Evolutionary conservation across 2,329 filamentous ascomycete genomes (phyloP).

Genomic region (Ceratocystis colombiana): DNA sequence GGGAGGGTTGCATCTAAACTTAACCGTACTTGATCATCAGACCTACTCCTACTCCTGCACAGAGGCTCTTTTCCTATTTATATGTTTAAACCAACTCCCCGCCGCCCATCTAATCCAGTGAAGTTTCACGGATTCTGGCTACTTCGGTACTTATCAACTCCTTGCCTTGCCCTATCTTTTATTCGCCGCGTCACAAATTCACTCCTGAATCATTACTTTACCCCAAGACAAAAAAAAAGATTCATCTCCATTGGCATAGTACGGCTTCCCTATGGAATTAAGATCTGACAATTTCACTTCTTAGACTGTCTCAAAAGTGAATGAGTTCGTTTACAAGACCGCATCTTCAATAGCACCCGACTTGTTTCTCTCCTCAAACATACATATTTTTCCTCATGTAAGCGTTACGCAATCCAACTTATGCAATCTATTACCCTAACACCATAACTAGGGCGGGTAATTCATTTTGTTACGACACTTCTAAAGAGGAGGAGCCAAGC

Average conservation of each 20-base stretch:
- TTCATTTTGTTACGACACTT: slow-evolving; percentile 18
- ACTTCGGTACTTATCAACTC: not conserved
- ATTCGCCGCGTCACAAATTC: not conserved
- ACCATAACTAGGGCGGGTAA: not conserved
- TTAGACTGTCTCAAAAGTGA: slow-evolving; percentile 2
- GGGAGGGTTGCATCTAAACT: slow-evolving; percentile 14
- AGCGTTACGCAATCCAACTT: not conserved
- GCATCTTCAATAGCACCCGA: not conserved
- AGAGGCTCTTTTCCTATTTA: slow-evolving; percentile 14
- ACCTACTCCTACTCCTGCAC: slow-evolving; percentile 6
- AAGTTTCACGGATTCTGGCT: not conserved
- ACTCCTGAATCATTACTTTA: not conserved
- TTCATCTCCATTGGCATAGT: not conserved
- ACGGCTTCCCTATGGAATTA: not conserved
- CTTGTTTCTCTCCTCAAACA: not conserved
- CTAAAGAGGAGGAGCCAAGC: slow-evolving; percentile 10
- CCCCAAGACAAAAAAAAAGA: not conserved
- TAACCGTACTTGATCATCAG: slow-evolving; percentile 13
- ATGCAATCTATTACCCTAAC: not conserved
- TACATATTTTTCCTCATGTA: slow-evolving; percentile 6
- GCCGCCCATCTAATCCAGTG: not conserved
- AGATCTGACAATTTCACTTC: slow-evolving; percentile 10
- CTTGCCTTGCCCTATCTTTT: not conserved
- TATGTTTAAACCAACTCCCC: slow-evolving; percentile 15
- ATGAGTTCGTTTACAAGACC: not conserved